A percentile compares a stretch with the other conserved stretches of the same genome.
Evolutionary conservation across 73 alveolate genomes (phyloP).

Genomic region (Paramecium sonneborni): DNA sequence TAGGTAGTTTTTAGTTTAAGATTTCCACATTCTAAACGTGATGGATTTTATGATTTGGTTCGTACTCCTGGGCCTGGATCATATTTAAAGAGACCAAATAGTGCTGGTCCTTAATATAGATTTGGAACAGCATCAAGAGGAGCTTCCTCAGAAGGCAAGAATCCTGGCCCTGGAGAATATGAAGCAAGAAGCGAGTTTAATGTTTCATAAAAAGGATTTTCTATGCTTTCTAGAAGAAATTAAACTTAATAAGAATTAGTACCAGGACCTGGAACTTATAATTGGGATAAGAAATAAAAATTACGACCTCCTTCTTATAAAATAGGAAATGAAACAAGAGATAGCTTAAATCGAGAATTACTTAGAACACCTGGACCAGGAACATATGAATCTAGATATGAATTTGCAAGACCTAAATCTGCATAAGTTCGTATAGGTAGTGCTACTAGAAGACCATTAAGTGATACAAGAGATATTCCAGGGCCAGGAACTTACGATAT

Average conservation of each 20-base stretch:
- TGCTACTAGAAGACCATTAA: slow-evolving; percentile 47
- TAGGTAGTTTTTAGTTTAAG: neutral
- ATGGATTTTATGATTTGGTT: slow-evolving; percentile 23
- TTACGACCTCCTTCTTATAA: slow-evolving; percentile 36
- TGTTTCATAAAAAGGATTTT: slow-evolving; percentile 21
- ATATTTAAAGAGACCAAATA: neutral
- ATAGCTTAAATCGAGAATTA: neutral
- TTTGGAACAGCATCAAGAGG: slow-evolving; percentile 64
- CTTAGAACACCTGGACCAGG: slow-evolving; percentile 57
- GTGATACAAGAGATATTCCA: slow-evolving; percentile 57
- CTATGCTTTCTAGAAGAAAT: slow-evolving; percentile 52
- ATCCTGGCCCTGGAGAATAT: slow-evolving; percentile 68
- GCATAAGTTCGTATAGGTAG: slow-evolving; percentile 65
- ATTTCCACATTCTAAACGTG: slow-evolving; percentile 56
- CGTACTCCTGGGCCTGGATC: slow-evolving; percentile 67
- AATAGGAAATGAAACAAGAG: slow-evolving; percentile 30
- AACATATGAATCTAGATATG: slow-evolving; percentile 49
- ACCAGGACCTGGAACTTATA: slow-evolving; percentile 68
- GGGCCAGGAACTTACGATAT: slow-evolving; percentile 64
- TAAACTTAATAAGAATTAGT: slow-evolving; percentile 39
- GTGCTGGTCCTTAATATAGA: slow-evolving; percentile 63
- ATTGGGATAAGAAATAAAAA: slow-evolving; percentile 48
- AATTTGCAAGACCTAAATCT: slow-evolving; percentile 67
- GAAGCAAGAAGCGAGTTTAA: slow-evolving; percentile 26
- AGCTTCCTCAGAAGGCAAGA: neutral